Evolutionary conservation across 2,329 filamentous ascomycete species (phyloP).

Genomic region (Cercospora sp.): DNA sequence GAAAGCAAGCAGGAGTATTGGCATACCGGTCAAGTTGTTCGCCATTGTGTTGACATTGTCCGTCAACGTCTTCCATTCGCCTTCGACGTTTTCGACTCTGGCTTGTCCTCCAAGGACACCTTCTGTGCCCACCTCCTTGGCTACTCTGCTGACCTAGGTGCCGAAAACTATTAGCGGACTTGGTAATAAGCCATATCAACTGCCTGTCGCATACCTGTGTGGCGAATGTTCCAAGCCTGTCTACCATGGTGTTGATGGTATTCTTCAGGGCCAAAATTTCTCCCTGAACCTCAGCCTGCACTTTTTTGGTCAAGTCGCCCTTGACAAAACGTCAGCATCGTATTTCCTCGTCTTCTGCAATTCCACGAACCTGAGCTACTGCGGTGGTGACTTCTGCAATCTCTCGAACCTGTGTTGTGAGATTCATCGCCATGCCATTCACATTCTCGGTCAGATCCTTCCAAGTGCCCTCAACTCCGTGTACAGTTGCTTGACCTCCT

Average conservation of each 20-base stretch:
- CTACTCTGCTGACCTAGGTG: slow-evolving; percentile 61
- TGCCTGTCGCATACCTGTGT: slow-evolving; percentile 42
- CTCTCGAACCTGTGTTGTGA: slow-evolving; percentile 54
- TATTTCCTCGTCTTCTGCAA: not conserved
- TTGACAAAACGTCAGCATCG: not conserved
- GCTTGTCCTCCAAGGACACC: slow-evolving; percentile 65
- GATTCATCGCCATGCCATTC: slow-evolving; percentile 55
- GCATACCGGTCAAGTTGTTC: slow-evolving; percentile 56
- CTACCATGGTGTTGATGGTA: slow-evolving; percentile 73
- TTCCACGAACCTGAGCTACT: slow-evolving; percentile 42
- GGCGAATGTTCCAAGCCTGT: slow-evolving; percentile 63
- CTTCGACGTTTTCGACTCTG: slow-evolving; percentile 64
- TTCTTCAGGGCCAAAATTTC: slow-evolving; percentile 70
- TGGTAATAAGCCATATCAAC: not conserved
- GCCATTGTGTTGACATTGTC: slow-evolving; percentile 70
- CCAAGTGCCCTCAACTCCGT: slow-evolving; percentile 56
- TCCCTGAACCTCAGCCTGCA: slow-evolving; percentile 54
- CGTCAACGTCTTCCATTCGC: slow-evolving; percentile 67
- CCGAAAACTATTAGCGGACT: not conserved
- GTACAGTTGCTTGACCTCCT: slow-evolving; percentile 54
- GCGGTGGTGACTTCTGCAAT: slow-evolving; percentile 56
- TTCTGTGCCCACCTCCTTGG: slow-evolving; percentile 64
- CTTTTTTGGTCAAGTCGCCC: slow-evolving; percentile 55
- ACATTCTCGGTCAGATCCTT: slow-evolving; percentile 57
- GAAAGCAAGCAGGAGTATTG: not conserved